Base-by-base conservation (phyloP, 805 yeast genomes). In the Kuraishia piskuri region DNA sequence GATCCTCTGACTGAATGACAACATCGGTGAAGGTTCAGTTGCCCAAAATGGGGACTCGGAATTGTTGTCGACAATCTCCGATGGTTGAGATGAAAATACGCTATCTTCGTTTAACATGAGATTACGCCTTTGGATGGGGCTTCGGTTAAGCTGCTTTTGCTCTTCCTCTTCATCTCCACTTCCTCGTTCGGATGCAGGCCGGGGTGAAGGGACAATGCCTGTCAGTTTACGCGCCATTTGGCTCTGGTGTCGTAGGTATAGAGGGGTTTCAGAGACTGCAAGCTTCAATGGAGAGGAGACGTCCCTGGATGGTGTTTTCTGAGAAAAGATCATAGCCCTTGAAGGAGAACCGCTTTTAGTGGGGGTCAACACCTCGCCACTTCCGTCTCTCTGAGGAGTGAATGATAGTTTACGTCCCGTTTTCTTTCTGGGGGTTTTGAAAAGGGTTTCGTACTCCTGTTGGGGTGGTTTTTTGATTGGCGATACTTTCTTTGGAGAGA, bases 11-110 rank as follows among this genome's bases (percentile, higher is more conserved):
- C 50, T 37, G 17, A 45, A 52, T 12, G 55, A 56, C 12, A 65
- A 51, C n/a, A 65, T 56, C 2, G 70, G 70, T 52, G 69, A 65
- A 3, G 70, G 68, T 49, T 65, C 69, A n/a, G 58, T 58, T 25
- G 40, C 40, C 40, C 40, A 31, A 10, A 31, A 31, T 3, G 40
- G 40, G 17, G 40, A 31, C 9, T 12, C 17, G n/a, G n/a, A n/a
- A n/a, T n/a, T n/a, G n/a, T n/a, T n/a, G n/a, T n/a, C n/a, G 56
- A 53, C 46, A 53, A 54, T 8, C 58, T 53, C 4, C 22, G 46
- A 19, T 17, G 51, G 51, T n/a, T n/a, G n/a, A n/a, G n/a, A n/a
- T n/a, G n/a, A n/a, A n/a, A n/a, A n/a, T n/a, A n/a, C n/a, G n/a
- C n/a, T n/a, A n/a, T n/a, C n/a, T n/a, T n/a, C n/a, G n/a, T n/a